Base-by-base conservation (phyloP, 805 yeast species). In the Yarrowia sp. region DNA sequence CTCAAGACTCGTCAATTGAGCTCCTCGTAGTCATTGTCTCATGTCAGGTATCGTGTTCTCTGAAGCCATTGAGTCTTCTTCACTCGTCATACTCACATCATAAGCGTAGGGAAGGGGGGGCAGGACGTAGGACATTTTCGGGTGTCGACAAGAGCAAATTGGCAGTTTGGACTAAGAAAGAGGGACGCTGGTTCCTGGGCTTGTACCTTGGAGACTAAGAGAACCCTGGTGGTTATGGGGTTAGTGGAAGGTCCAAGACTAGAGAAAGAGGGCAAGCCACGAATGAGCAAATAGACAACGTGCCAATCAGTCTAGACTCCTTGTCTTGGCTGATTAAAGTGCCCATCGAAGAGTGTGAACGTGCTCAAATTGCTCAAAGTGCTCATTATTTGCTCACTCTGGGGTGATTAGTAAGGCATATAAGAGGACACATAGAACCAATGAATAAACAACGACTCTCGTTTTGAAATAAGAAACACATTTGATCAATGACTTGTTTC, bases 51-150 rank as follows among this genome's bases (percentile, higher is more conserved):
- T 36, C 13, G 10, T 9, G 13, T 36, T 36, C 4, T 36, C 4
- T 36, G 38, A 36, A 36, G 38, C n/a, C 38, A 36, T 12, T 36
- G 13, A 36, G 13, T 36, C 13, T 12, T 30, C 15, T 20, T 9
- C n/a, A n/a, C n/a, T 46, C 34, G 9, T 13, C 4, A n/a, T 43
- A 56, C 70, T 47, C 58, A 68, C 60, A 43, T 67, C 68, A 43
- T 70, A 70, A 20, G 50, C 68, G 63, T 70, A 70, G 24, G 71
- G 71, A 15, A 70, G 69, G 14, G 67, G 69, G 14, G 71, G 71
- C 17, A 70, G 68, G 30, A 42, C 50, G 64, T 58, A 58, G 50
- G 64, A 30, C 64, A 58, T 58, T 42, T 40, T 56, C 8, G 56
- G 34, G 30, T 52, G 15, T 24, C 30, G 46, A 17, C 34, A 9